These are phyloP conservation scores for Rhodotorula graminis DNA, from an alignment of 768 basidiomycete genomes.

Conservation along the genomic window DNA sequence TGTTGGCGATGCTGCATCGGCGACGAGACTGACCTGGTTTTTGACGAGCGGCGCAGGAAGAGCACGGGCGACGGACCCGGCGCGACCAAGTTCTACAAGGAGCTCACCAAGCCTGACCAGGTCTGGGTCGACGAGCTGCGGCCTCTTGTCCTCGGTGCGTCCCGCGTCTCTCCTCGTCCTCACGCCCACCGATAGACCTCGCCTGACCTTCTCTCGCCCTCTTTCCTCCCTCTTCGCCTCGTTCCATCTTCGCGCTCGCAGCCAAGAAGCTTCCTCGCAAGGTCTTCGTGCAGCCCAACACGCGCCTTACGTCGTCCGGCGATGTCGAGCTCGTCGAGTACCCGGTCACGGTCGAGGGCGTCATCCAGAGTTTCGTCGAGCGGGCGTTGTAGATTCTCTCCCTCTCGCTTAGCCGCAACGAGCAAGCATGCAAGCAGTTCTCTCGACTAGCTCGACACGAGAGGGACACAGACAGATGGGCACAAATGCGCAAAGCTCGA, in stretches of 20 bases:
- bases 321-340: slow-evolving; percentile 68
- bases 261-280: slow-evolving; percentile 63
- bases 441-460: slow-evolving; percentile 8
- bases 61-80: slow-evolving; percentile 52
- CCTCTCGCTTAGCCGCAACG: too few species aligned
- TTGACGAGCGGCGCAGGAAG: slow-evolving; percentile 48
- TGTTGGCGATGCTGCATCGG: too few species aligned
- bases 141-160: slow-evolving; percentile 58
- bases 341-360: slow-evolving; percentile 64
- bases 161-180: neutral
- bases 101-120: slow-evolving; percentile 65
- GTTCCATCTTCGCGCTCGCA: neutral
- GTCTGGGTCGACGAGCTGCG: slow-evolving; percentile 73
- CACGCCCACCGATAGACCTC: slow-evolving; percentile 53
- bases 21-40: too few species aligned
- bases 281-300: slow-evolving; percentile 75
- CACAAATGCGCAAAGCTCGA: neutral
- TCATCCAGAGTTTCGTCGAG: slow-evolving; percentile 78
- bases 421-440: too few species aligned
- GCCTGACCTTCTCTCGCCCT: slow-evolving; percentile 70
- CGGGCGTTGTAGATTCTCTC: slow-evolving; percentile 51
- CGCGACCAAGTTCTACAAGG: slow-evolving; percentile 60
- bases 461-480: neutral
- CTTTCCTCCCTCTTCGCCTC: too few species aligned
- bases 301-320: slow-evolving; percentile 57